These are phyloP conservation scores for Blastobotrys proliferans DNA, from an alignment of 1,139 yeast genomes.

Conservation along the genomic window DNA sequence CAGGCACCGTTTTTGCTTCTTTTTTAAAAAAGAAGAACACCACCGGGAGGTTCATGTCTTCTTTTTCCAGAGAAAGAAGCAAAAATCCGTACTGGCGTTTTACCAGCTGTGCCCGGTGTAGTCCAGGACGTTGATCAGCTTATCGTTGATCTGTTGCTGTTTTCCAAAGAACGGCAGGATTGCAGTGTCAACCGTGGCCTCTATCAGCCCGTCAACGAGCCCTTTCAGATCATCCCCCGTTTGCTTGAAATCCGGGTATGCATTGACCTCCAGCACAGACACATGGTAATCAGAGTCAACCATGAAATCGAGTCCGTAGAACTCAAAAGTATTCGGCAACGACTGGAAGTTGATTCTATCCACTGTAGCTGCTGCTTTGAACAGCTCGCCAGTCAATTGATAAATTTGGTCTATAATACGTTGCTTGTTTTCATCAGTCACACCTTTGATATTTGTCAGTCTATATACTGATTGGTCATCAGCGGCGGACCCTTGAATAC, in stretches of 20 bases:
- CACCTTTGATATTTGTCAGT: conserved; percentile 55
- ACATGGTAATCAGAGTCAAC: conserved; percentile 56
- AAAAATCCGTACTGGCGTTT: too few species aligned
- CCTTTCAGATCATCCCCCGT: conserved; percentile 74
- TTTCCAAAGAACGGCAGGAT: conserved; percentile 28
- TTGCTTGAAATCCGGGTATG: conserved; percentile 95
- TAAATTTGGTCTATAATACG: conserved; percentile 53
- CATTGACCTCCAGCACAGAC: conserved; percentile 74
- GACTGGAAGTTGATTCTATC: conserved; percentile 92
- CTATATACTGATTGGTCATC: conserved; percentile 55
- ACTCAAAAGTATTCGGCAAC: conserved; percentile 71
- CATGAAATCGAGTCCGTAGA: conserved; percentile 83
- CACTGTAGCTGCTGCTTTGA: conserved; percentile 73
- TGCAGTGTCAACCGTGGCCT: conserved; percentile 25
- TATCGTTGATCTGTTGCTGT: neutral
- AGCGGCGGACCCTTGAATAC: conserved; percentile 60
- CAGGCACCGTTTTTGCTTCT: too few species aligned
- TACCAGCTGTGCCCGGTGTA: neutral
- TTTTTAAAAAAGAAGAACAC: too few species aligned
- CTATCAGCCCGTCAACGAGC: conserved; percentile 44
- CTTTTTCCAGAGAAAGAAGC: too few species aligned
- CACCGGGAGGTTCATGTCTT: too few species aligned
- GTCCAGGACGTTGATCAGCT: conserved; percentile 10
- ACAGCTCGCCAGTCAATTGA: conserved; percentile 63
- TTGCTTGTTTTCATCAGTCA: conserved; percentile 39